These are phyloP conservation scores for Populus nigra DNA, from an alignment of 345 rosid species.

Conservation along the genomic window DNA sequence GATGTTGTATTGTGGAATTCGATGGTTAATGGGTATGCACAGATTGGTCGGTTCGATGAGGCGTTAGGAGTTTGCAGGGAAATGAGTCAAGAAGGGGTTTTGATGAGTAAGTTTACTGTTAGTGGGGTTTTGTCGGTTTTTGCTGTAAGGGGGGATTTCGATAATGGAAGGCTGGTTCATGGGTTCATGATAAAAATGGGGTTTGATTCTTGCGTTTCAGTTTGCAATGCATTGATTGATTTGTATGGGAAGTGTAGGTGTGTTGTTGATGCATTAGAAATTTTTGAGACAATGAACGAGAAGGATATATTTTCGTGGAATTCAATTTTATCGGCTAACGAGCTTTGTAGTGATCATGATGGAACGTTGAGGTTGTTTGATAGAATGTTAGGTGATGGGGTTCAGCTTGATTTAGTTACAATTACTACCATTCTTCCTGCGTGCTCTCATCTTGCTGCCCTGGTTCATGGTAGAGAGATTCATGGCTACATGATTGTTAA, in stretches of 20 bases:
- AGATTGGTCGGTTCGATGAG: not conserved
- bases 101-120: not conserved
- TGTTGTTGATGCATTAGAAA: not conserved
- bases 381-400: not conserved
- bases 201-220: conserved; percentile 3
- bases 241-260: conserved; percentile 7
- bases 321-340: not conserved
- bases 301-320: conserved; percentile 12
- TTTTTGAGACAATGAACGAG: conserved; percentile 5
- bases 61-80: not conserved
- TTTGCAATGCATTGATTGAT: conserved; percentile 12
- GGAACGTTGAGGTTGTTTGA: conserved; percentile 1
- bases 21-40: conserved; percentile 7
- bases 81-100: not conserved
- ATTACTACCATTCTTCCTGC: conserved; percentile 6
- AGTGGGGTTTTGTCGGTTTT: not conserved
- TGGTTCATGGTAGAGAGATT: conserved; percentile 51
- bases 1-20: conserved; percentile 10
- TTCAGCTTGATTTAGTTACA: conserved; percentile 10
- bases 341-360: conserved; percentile 4
- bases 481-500: conserved; percentile 45
- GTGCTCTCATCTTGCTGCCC: conserved; percentile 47
- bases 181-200: conserved; percentile 4
- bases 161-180: conserved; percentile 4
- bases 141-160: not conserved